phyloP scores from a whole-genome alignment of 805 yeast species.

The Yarrowia sp. region DNA sequence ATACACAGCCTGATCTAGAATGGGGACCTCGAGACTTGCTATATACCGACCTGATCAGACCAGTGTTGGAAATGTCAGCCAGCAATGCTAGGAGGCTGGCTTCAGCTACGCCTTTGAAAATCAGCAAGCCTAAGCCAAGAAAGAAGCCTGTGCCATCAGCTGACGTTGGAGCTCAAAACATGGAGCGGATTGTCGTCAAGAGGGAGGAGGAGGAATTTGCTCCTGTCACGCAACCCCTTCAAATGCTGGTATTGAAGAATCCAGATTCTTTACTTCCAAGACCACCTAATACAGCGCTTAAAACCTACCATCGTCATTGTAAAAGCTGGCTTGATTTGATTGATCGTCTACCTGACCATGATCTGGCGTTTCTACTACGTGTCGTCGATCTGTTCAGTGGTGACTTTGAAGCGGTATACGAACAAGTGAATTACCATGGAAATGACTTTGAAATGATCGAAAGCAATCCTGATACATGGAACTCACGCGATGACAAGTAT shows the following conservation, averaged over 20 bases:
- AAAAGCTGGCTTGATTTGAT: not conserved
- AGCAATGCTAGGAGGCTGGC: not conserved
- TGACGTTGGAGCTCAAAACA: no score
- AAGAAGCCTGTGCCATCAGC: no score
- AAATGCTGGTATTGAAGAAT: not conserved
- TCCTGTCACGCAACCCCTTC: no score
- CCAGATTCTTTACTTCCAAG: not conserved
- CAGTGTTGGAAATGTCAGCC: not conserved
- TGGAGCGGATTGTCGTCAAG: no score
- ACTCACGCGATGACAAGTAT: not conserved
- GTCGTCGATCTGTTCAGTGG: slow-evolving; percentile 9
- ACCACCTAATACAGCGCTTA: not conserved
- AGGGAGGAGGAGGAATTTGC: no score
- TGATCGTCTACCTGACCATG: not conserved
- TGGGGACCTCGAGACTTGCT: not conserved
- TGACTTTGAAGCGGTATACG: not conserved
- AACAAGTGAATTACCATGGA: not conserved
- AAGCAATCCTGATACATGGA: not conserved
- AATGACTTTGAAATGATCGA: not conserved
- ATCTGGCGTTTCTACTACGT: not conserved
- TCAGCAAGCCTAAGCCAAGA: no score
- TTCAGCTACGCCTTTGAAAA: not conserved
- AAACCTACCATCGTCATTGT: not conserved
- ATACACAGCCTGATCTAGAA: not conserved
- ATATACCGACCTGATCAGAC: not conserved